Base-by-base conservation (phyloP, 2,329 filamentous ascomycete species). In the Esteya vermicola region DNA sequence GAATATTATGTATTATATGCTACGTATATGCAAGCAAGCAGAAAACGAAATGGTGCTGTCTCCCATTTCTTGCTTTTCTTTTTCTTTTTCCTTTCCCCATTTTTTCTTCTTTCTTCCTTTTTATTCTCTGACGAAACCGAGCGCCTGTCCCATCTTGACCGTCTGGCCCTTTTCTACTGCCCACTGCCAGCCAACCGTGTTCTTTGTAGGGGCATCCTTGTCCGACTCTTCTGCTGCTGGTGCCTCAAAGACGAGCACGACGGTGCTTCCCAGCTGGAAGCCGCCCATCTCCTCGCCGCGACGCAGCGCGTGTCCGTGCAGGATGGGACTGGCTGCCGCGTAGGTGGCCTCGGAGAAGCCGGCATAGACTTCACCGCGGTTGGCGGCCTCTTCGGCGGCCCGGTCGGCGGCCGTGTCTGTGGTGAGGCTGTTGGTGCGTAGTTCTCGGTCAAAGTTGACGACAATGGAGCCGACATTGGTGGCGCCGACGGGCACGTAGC, bases 381-480 rank as follows among this genome's bases (percentile, higher is more conserved):
- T 64, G 2, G 77, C 70, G 4, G 89, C 88, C 52, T 82, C 73
- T 45, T 85, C 84, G 1, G 89, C 89, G 3, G 86, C 86, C 40
- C 74, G 70, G 54, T 95, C 88, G 16, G 89, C 89, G 13, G 80
- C 85, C 0, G 89, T 98, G 58, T 98, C 91, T 3, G 89, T 95
- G 4, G 81, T 79, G 39, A 98, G 67, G 50, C 78, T 86, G 62
- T 98, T 98, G 38, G 93, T 93, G 47, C 89, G 80, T 45, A 98
- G 68, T 61, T 98, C 91, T 44, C 79, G 70, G 61, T 98, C 93
- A 58, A 98, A 98, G 63, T 98, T 95, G 65, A 98, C 75, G 56
- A 85, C 83, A 62, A 98, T 96, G 44, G 84, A 93, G 41, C 91
- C 91, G 33, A 98, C 91, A 52, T 98, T 98, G 19, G 91, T 98